Base-by-base conservation (phyloP, 1,139 yeast genomes). In the Protomyces inouyei region DNA sequence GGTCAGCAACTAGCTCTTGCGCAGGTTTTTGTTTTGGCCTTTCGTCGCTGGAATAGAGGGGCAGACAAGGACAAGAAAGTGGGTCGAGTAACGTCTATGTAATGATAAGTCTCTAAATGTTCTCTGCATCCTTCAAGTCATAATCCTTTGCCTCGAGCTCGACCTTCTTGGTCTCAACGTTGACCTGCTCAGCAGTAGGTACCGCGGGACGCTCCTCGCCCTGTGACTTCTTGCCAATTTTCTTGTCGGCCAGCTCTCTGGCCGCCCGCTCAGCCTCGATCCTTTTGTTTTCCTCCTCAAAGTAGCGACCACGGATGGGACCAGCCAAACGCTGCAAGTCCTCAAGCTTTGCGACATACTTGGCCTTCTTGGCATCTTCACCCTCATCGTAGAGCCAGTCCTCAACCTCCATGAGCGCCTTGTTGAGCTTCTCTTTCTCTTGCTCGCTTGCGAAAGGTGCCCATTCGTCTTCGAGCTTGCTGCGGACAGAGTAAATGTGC, bases 361-460 rank as follows among this genome's bases (percentile, higher is more conserved):
- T 90, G 73, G 95, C 98, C 85, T 93, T 92, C 76, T 92, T 82
- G 69, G 98, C 85, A 77, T 93, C 98, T 76, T 88, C 93, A 74
- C 98, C 98, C 66, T 90, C 98, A 68, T 88, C 96, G 79, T 93
- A 95, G 75, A 93, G 84, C 99, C 99, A 93, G 76, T 93, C 97
- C 82, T 95, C 98, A 70, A 98, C 85, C 77, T 87, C 88, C 75
- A 82, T 76, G 76, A 93, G 84, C 82, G 87, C 82, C 67, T 80
- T 88, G 66, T 83, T 77, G 75, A 93, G 83, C 76, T 83, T 88
- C 71, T 81, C 80, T 84, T 92, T 93, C 83, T 93, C 98, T 73
- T 85, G 91, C 68, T 87, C 95, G 70, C 87, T 82, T 69, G 98
- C 97, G 75, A 92, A 93, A 71, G 83, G 86, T 72, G 90, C 83